These are phyloP conservation scores for Pulveroboletus ravenelii DNA, from an alignment of 768 basidiomycete species.

Conservation along the genomic window DNA sequence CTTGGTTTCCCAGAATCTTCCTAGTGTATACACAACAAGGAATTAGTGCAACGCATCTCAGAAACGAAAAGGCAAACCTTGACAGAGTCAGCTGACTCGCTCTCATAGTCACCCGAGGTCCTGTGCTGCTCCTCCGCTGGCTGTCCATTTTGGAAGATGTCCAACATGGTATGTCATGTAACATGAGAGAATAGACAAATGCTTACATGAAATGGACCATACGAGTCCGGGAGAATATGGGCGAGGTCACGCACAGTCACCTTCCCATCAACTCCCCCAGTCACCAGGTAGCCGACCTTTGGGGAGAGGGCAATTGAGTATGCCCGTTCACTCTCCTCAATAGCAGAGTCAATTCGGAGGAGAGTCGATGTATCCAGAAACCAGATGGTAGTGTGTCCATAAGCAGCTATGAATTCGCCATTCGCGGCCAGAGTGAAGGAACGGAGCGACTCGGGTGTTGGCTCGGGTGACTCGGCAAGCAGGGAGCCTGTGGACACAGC, in stretches of 20 bases:
- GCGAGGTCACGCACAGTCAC: too few relatives aligned
- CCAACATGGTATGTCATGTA: too few relatives aligned
- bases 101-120: too few relatives aligned
- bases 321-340: neutral
- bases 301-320: neutral
- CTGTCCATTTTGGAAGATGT: too few relatives aligned
- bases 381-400: neutral
- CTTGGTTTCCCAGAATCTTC: neutral
- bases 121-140: too few relatives aligned
- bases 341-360: neutral
- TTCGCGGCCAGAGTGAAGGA: neutral
- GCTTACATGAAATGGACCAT: neutral
- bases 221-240: neutral
- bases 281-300: neutral
- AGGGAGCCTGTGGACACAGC: neutral
- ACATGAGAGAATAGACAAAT: neutral
- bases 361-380: neutral
- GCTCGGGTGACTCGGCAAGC: neutral
- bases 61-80: neutral
- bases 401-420: neutral
- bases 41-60: neutral
- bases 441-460: neutral
- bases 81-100: neutral
- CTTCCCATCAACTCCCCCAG: too few relatives aligned
- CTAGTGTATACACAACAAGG: neutral